phyloP scores from a whole-genome alignment of 2,329 filamentous ascomycete species.

The Aureobasidium sp. region DNA sequence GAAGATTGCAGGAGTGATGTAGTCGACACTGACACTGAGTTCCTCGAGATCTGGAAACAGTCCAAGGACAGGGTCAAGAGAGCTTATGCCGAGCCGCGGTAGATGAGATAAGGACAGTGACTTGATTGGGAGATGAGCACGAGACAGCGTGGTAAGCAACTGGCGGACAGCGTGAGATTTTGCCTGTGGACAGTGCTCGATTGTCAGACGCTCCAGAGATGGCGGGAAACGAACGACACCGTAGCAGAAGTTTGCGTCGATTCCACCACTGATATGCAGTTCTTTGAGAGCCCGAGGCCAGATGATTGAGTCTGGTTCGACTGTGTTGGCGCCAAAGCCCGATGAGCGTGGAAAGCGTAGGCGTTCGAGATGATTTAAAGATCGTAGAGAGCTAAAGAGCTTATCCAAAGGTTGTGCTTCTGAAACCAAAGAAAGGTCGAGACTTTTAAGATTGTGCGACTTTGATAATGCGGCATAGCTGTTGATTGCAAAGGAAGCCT shows the following conservation, averaged over 20 bases:
- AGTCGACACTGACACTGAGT: slow-evolving; percentile 41
- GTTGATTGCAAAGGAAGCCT: slow-evolving; percentile 51
- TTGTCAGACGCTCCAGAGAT: slow-evolving; percentile 32
- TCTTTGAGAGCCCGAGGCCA: slow-evolving; percentile 41
- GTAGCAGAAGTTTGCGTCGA: slow-evolving; percentile 38
- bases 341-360: slow-evolving; percentile 35
- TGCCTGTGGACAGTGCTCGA: slow-evolving; percentile 39
- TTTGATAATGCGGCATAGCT: slow-evolving; percentile 52
- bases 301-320: slow-evolving; percentile 22
- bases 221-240: slow-evolving; percentile 28
- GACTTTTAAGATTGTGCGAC: slow-evolving; percentile 41
- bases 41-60: slow-evolving; percentile 34
- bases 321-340: slow-evolving; percentile 23
- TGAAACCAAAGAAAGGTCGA: slow-evolving; percentile 49
- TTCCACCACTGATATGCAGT: slow-evolving; percentile 38
- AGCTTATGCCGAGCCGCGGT: slow-evolving; percentile 32
- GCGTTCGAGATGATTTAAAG: slow-evolving; percentile 38
- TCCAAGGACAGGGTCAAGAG: slow-evolving; percentile 36
- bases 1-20: slow-evolving; percentile 38
- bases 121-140: slow-evolving; percentile 25
- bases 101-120: slow-evolving; percentile 36
- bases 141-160: slow-evolving; percentile 31
- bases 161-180: slow-evolving; percentile 31
- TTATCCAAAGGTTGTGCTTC: slow-evolving; percentile 44
- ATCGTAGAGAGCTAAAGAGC: slow-evolving; percentile 45